A percentile compares a stretch with the other conserved stretches of the same genome.
Evolutionary conservation across 139 green algal genomes (phyloP).

Genomic region (Yamagishiella unicocca): DNA sequence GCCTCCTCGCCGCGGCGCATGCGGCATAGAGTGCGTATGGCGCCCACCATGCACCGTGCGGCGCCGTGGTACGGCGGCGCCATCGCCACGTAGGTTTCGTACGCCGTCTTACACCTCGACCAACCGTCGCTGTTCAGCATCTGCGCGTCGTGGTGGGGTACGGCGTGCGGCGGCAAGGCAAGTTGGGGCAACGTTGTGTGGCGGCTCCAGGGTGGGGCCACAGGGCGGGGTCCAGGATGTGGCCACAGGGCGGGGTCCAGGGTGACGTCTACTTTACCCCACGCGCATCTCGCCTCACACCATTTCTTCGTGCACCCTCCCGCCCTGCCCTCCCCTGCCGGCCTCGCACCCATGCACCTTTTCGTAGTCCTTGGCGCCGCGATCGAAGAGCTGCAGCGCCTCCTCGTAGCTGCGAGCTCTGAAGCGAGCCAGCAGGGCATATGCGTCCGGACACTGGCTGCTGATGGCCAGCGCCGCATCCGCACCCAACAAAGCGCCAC

Average conservation of each 20-base stretch:
- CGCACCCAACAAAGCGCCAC: not conserved
- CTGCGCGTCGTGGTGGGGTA: not conserved
- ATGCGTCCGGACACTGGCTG: not conserved
- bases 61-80: not conserved
- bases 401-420: not conserved
- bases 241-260: too few species aligned
- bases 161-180: too few species aligned
- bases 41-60: constrained; percentile 9
- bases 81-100: not conserved
- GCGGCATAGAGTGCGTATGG: not conserved
- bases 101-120: not conserved
- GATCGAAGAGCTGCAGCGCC: not conserved
- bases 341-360: not conserved
- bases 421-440: not conserved
- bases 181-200: too few species aligned
- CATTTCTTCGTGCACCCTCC: not conserved
- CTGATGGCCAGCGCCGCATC: not conserved
- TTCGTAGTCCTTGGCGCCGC: not conserved
- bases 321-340: too few species aligned
- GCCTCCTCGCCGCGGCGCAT: not conserved
- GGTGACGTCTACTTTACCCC: too few species aligned
- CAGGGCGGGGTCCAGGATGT: too few species aligned
- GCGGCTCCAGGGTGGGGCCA: too few species aligned
- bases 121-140: not conserved
- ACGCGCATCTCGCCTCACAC: too few species aligned